A percentile compares a stretch with the other conserved stretches of the same genome.
phyloP scores from a whole-genome alignment of 1,284 basidiomycete genomes.

The Porogramme epimiltina region DNA sequence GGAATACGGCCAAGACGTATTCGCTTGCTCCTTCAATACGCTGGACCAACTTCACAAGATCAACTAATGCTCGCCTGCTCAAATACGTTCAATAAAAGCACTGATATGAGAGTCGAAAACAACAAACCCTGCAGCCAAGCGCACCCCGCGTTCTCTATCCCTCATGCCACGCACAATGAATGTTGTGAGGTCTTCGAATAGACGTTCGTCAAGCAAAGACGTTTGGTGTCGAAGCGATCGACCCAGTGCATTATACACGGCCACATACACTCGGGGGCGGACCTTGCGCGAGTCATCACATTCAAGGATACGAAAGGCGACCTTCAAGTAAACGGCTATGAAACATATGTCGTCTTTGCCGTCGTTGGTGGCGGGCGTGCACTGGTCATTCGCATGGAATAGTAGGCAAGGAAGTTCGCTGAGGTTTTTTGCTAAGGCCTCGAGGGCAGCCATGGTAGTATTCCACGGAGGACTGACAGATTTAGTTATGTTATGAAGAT shows the following conservation, averaged over 20 bases:
- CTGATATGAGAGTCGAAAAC: conserved; percentile 1
- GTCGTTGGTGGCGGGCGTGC: conserved; percentile 22
- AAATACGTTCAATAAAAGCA: background rate
- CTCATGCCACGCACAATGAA: conserved; percentile 49
- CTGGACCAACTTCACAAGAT: conserved; percentile 47
- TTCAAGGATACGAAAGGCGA: conserved; percentile 46
- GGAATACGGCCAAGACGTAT: conserved; percentile 47
- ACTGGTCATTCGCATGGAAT: conserved; percentile 39
- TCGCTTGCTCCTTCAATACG: conserved; percentile 28
- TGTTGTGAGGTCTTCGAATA: conserved; percentile 39
- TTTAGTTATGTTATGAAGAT: background rate
- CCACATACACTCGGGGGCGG: conserved; percentile 46
- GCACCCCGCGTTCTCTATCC: conserved; percentile 66
- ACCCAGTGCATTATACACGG: conserved; percentile 45
- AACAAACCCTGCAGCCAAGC: conserved; percentile 20
- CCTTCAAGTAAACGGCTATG: conserved; percentile 39
- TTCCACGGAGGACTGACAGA: conserved; percentile 37
- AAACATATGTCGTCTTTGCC: conserved; percentile 33
- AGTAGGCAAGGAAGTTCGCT: conserved; percentile 45
- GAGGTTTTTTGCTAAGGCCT: conserved; percentile 38
- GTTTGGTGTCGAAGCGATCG: conserved; percentile 52
- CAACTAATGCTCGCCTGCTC: conserved; percentile 49
- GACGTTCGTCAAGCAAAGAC: conserved; percentile 33
- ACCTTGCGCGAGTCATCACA: conserved; percentile 45
- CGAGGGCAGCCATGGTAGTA: conserved; percentile 30